Conservation (phyloP, 495 filamentous ascomycete genomes). For the Aspergillus olivimuriae region DNA sequence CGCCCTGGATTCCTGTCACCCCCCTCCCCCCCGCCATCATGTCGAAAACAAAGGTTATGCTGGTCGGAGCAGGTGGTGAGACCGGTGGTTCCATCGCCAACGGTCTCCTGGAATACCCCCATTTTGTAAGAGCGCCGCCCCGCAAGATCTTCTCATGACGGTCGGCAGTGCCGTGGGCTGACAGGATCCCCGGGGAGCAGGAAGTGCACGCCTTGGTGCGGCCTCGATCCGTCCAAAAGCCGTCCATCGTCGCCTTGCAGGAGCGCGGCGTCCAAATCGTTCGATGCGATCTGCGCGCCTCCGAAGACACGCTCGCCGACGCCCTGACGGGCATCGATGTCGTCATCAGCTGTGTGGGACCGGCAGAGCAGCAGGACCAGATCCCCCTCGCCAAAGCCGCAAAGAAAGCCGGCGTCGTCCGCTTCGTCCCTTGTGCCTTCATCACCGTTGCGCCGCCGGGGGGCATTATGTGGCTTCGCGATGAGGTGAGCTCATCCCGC, state of each 20-base stretch:
- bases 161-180: too few relatives aligned
- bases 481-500: too few relatives aligned
- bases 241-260: constrained; percentile 34
- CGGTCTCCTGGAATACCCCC: constrained; percentile 34
- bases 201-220: constrained; percentile 45
- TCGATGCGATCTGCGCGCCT: constrained; percentile 38
- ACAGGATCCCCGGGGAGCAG: constrained; percentile 17
- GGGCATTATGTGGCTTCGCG: constrained; percentile 42
- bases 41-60: constrained; percentile 39
- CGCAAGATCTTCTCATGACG: too few relatives aligned
- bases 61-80: constrained; percentile 44
- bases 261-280: constrained; percentile 43
- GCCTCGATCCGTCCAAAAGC: constrained; percentile 42
- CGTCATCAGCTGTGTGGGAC: constrained; percentile 47
- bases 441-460: constrained; percentile 42
- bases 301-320: constrained; percentile 41
- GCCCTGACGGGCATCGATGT: constrained; percentile 44
- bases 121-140: constrained; percentile 27
- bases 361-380: constrained; percentile 41
- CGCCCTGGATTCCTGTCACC: too few relatives aligned
- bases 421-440: constrained; percentile 54
- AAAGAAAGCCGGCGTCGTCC: constrained; percentile 48
- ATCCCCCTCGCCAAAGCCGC: constrained; percentile 49
- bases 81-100: constrained; percentile 45
- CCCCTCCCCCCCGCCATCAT: constrained; percentile 20